A percentile compares a stretch with the other conserved stretches of the same genome.
Conservation (phyloP, 164 flowering plant species). For the Akebia trifoliata region DNA sequence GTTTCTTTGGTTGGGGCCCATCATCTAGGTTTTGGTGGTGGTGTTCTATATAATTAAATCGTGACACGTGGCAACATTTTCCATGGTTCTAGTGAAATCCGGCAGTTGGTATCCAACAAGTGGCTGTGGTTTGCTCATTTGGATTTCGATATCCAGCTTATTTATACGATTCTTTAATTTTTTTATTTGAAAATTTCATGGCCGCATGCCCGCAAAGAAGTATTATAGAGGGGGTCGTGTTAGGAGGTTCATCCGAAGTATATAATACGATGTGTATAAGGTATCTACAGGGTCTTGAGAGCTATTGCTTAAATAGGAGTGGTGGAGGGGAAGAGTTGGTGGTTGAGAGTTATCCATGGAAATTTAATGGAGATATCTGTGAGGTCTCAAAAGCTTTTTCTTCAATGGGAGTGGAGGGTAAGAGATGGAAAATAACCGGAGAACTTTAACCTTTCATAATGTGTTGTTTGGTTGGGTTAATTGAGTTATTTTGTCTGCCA, state of each 20-base stretch:
- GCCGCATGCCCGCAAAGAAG: neutral
- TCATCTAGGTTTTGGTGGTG: neutral
- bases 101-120: neutral
- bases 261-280: conserved; percentile 10
- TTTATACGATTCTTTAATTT: conserved; percentile 34
- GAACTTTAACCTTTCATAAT: neutral
- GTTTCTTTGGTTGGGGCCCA: conserved; percentile 3
- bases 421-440: neutral
- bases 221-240: neutral
- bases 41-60: neutral
- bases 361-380: conserved; percentile 7
- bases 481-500: neutral
- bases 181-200: conserved; percentile 14
- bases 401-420: no score
- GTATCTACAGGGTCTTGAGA: conserved; percentile 9
- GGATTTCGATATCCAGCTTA: conserved; percentile 10
- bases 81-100: conserved; percentile 3
- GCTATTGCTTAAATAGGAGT: neutral
- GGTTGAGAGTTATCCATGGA: conserved; percentile 7
- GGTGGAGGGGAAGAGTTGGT: conserved; percentile 10
- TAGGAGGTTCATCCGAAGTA: neutral
- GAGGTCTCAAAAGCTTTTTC: no score
- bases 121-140: conserved; percentile 4
- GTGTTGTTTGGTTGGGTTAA: conserved; percentile 8
- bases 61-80: conserved; percentile 7